Evolutionary conservation across 768 basidiomycete genomes (phyloP).

Genomic region (Rhodotorula diobovata): DNA sequence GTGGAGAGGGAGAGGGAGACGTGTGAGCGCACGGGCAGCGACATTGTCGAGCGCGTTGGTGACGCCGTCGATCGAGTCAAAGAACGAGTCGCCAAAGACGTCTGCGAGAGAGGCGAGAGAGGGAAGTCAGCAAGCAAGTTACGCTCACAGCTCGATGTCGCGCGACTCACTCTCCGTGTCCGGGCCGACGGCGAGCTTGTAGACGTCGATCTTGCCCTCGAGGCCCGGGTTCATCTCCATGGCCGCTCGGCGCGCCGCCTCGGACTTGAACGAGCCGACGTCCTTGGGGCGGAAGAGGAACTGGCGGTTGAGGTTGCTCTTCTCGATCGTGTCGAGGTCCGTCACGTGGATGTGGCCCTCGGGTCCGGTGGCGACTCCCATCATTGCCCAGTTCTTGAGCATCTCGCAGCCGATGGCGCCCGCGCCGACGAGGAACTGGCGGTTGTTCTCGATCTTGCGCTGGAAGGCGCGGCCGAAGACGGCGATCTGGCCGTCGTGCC

Average conservation of each 20-base stretch:
- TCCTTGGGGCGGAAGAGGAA: slow-evolving; percentile 97
- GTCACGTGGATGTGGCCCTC: slow-evolving; percentile 84
- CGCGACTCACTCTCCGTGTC: slow-evolving; percentile 76
- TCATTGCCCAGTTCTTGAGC: slow-evolving; percentile 99
- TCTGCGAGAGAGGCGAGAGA: slow-evolving; percentile 53
- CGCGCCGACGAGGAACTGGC: slow-evolving; percentile 96
- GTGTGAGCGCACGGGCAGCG: slow-evolving; percentile 65
- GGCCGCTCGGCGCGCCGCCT: slow-evolving; percentile 85
- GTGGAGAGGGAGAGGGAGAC: slow-evolving; percentile 44
- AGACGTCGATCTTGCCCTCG: slow-evolving; percentile 73
- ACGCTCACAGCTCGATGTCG: neutral
- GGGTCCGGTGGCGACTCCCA: slow-evolving; percentile 79
- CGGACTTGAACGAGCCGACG: slow-evolving; percentile 92
- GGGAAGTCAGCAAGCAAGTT: neutral
- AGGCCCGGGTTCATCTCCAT: slow-evolving; percentile 93
- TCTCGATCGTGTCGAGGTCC: slow-evolving; percentile 97
- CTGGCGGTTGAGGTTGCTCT: slow-evolving; percentile 95
- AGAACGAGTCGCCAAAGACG: slow-evolving; percentile 83
- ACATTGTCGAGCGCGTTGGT: slow-evolving; percentile 98
- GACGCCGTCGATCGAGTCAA: slow-evolving; percentile 78
- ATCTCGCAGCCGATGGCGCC: slow-evolving; percentile 99
- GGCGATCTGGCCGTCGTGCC: slow-evolving; percentile 92
- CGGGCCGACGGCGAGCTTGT: slow-evolving; percentile 88
- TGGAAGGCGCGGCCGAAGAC: slow-evolving; percentile 94
- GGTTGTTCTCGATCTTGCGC: slow-evolving; percentile 76